Base-by-base conservation (phyloP, 2,329 filamentous ascomycete genomes). In the Gnomoniopsis smithogilvyi region DNA sequence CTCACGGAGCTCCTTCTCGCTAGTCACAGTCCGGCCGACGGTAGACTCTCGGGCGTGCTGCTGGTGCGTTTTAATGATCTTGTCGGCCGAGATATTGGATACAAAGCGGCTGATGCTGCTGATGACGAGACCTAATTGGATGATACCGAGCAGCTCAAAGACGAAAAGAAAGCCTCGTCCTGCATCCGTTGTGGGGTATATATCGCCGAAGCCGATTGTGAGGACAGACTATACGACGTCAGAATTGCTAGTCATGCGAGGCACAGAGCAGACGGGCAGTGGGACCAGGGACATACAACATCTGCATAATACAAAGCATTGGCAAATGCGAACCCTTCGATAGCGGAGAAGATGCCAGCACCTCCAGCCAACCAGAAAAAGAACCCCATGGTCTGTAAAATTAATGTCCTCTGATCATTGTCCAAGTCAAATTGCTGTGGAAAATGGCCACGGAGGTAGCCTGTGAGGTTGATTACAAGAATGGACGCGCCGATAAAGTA, bases 381-480 rank as follows among this genome's bases (percentile, higher is more conserved):
- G 68, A 96, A 90, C 56, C 89, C 77, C 72, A 96, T 95, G 1
- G 92, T 96, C 73, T 96, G 92, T 26, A 96, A 75, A 78, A 96
- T 96, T 22, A 97, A 77, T 0, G 91, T 96, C 10, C 93, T 83
- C 72, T 96, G 92, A 61, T 88, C 89, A 54, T 87, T 84, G 0
- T 89, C 92, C 26, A 96, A 79, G 64, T 82, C 78, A 65, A 96
- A 96, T 66, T 92, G 87, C 65, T 90, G 88, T 6, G 82, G 81
- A 67, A 96, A 96, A 64, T 91, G 89, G 2, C 79, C 78, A 0
- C 68, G 67, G 15, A 85, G 83, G 51, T 92, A 93, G 10, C 92
- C 92, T 57, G 87, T 80, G 75, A 94, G 91, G 22, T 94, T 96
- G 57, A 91, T 73, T 64, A 89, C 82, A 72, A 96, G 85, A 43